phyloP scores from a whole-genome alignment of 2,329 filamentous ascomycete genomes.

The Periconia digitata region DNA sequence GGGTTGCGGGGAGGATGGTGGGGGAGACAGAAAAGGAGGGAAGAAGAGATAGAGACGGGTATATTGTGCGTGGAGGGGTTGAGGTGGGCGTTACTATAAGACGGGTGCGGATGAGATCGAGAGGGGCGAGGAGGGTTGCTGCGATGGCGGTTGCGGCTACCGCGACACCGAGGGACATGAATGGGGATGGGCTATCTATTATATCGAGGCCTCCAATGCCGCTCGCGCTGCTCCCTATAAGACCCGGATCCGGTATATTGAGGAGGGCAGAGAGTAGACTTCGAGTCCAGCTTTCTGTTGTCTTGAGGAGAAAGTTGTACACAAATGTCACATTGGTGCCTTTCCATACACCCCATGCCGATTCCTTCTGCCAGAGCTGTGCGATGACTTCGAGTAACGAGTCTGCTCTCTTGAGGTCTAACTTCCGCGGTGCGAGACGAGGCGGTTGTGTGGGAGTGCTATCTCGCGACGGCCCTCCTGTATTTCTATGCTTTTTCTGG shows the following conservation, averaged over 20 bases:
- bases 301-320: slow-evolving; percentile 81
- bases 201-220: slow-evolving; percentile 71
- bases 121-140: slow-evolving; percentile 77
- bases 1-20: slow-evolving; percentile 75
- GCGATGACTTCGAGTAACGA: slow-evolving; percentile 84
- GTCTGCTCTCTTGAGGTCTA: slow-evolving; percentile 72
- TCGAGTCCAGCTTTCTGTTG: slow-evolving; percentile 88
- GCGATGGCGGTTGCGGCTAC: slow-evolving; percentile 68
- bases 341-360: slow-evolving; percentile 93
- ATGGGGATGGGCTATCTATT: slow-evolving; percentile 77
- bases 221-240: slow-evolving; percentile 46
- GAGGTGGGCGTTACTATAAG: slow-evolving; percentile 83
- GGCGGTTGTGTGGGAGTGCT: slow-evolving; percentile 42
- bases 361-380: slow-evolving; percentile 86
- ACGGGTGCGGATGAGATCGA: slow-evolving; percentile 86
- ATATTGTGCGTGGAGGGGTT: slow-evolving; percentile 72
- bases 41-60: slow-evolving; percentile 75
- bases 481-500: slow-evolving; percentile 33
- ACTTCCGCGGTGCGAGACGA: slow-evolving; percentile 57
- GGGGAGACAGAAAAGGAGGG: slow-evolving; percentile 70
- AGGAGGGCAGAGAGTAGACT: slow-evolving; percentile 88
- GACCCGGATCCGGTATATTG: slow-evolving; percentile 81
- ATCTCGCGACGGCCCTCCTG: slow-evolving; percentile 45
- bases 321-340: slow-evolving; percentile 89
- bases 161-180: slow-evolving; percentile 75